These are phyloP conservation scores for Exophiala sideris DNA, from an alignment of 2,329 filamentous ascomycete genomes.

Conservation along the genomic window DNA sequence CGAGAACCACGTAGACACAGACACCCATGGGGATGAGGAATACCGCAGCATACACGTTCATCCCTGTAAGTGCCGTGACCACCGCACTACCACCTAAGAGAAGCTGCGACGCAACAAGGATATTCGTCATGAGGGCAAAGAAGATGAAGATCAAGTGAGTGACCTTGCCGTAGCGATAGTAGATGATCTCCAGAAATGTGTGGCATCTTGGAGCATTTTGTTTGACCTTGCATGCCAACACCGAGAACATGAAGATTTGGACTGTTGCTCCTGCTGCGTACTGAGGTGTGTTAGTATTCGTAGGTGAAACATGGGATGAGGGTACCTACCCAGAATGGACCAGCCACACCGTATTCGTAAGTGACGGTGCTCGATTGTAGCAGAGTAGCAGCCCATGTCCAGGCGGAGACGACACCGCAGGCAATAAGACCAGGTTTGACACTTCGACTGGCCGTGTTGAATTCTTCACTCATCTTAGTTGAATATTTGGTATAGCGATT, in stretches of 20 bases:
- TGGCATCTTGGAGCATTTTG: slow-evolving; percentile 22
- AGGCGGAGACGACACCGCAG: slow-evolving; percentile 81
- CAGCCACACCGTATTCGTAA: slow-evolving; percentile 65
- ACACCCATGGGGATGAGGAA: slow-evolving; percentile 78
- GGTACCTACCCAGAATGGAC: background rate
- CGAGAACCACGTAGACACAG: slow-evolving; percentile 69
- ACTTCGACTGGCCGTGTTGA: slow-evolving; percentile 79
- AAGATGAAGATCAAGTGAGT: slow-evolving; percentile 76
- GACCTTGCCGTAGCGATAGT: slow-evolving; percentile 70
- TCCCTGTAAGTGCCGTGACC: slow-evolving; percentile 59
- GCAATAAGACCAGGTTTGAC: slow-evolving; percentile 86
- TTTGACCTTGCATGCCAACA: slow-evolving; percentile 55
- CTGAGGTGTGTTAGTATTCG: too few relatives aligned
- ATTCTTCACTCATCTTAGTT: slow-evolving; percentile 85
- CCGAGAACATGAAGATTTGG: slow-evolving; percentile 83
- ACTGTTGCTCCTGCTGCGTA: slow-evolving; percentile 71
- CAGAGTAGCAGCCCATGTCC: slow-evolving; percentile 61
- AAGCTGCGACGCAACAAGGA: slow-evolving; percentile 63
- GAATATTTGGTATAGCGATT: slow-evolving; percentile 35
- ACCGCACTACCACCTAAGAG: slow-evolving; percentile 39
- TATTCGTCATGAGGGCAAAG: slow-evolving; percentile 78
- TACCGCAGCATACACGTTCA: slow-evolving; percentile 74
- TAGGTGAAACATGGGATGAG: too few relatives aligned
- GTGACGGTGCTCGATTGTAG: slow-evolving; percentile 73
- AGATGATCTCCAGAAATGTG: slow-evolving; percentile 76